A percentile compares a stretch with the other conserved stretches of the same genome.
These are phyloP conservation scores for Anethum foeniculum DNA, from an alignment of 140 eudicot species.

Conservation along the genomic window DNA sequence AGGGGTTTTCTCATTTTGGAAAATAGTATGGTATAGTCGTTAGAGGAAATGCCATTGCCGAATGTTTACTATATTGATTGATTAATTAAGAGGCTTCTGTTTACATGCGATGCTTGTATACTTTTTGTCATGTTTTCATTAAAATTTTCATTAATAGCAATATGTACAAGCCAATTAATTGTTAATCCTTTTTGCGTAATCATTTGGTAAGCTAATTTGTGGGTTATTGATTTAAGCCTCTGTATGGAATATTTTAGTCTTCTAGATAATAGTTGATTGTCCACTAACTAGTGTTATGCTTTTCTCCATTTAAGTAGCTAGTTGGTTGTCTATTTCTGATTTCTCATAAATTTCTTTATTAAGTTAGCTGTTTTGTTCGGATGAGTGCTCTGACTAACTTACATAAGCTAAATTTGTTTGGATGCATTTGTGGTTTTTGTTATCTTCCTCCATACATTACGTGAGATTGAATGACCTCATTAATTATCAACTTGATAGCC, in stretches of 20 bases:
- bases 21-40: background rate
- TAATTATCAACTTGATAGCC: background rate
- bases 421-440: background rate
- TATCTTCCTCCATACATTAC: background rate
- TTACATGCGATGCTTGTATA: background rate
- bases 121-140: background rate
- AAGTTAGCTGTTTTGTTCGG: background rate
- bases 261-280: background rate
- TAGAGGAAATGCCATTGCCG: background rate
- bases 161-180: background rate
- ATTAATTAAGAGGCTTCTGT: background rate
- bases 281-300: background rate
- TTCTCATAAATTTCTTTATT: background rate
- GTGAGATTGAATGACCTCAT: background rate
- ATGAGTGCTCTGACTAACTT: background rate
- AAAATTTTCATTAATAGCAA: background rate
- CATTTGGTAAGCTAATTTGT: background rate
- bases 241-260: background rate
- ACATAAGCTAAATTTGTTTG: background rate
- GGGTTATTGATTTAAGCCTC: background rate
- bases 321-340: background rate
- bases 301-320: background rate
- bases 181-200: background rate
- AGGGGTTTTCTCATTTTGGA: background rate
- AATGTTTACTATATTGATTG: background rate